phyloP scores from a whole-genome alignment of 2,329 filamentous ascomycete genomes.

The Xylariaceae sp. region DNA sequence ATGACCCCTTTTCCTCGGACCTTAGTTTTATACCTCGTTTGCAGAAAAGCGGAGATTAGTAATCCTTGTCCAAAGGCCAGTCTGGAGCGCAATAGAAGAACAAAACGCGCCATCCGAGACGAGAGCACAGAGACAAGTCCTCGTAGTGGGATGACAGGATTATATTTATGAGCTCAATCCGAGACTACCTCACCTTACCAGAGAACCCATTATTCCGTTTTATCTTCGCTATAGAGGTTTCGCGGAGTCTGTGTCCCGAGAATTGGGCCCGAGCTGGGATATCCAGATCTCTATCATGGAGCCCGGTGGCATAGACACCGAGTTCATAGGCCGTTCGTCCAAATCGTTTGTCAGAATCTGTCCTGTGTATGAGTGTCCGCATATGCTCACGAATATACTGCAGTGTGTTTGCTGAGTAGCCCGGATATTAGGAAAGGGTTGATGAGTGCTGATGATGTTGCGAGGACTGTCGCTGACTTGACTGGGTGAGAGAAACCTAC shows the following conservation, averaged over 20 bases:
- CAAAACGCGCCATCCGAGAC: constrained; percentile 35
- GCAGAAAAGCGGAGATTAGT: not conserved
- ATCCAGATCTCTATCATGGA: constrained; percentile 41
- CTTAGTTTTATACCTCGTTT: not conserved
- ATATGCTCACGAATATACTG: constrained; percentile 23
- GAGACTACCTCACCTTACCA: constrained; percentile 35
- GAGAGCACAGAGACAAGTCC: constrained; percentile 26
- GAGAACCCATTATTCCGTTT: constrained; percentile 24
- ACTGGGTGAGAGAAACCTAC: no score
- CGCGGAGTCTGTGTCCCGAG: constrained; percentile 19
- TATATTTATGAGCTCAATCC: constrained; percentile 55
- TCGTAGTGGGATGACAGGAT: constrained; percentile 47
- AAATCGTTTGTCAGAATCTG: constrained; percentile 32
- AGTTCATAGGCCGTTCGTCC: constrained; percentile 28
- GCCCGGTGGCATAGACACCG: constrained; percentile 38
- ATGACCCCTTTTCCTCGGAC: not conserved
- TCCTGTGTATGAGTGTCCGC: constrained; percentile 35
- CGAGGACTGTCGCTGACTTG: constrained; percentile 35
- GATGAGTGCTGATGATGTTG: constrained; percentile 35
- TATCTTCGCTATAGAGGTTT: constrained; percentile 26
- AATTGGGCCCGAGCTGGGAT: constrained; percentile 21
- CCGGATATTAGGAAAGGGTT: constrained; percentile 24
- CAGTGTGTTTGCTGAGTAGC: constrained; percentile 26
- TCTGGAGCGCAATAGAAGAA: constrained; percentile 41
- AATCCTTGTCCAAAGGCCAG: not conserved